Percentiles rank a stretch among this genome's conserved stretches.
These are phyloP conservation scores for Abeoforma whisleri DNA, from an alignment of 78 protist species.

Conservation along the genomic window DNA sequence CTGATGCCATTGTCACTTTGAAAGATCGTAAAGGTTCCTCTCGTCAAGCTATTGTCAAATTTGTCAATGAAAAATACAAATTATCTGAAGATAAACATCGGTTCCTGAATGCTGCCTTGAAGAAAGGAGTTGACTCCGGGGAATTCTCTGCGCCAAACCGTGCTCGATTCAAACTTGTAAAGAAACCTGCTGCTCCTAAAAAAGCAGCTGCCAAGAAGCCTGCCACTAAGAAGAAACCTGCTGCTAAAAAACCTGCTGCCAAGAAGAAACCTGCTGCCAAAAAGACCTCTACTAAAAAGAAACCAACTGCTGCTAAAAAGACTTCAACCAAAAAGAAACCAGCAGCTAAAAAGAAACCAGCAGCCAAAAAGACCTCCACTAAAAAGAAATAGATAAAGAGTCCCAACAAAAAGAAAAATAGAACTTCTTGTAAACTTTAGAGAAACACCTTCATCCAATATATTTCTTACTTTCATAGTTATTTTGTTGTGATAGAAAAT, in stretches of 20 bases:
- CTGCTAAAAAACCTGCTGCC: neutral
- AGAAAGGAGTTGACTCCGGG: neutral
- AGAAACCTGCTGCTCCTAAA: neutral
- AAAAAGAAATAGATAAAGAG: too few species aligned
- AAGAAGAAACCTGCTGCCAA: neutral
- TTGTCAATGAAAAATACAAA: constrained; percentile 18
- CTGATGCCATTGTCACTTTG: constrained; percentile 12
- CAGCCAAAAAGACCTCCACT: neutral
- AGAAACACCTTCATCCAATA: too few species aligned
- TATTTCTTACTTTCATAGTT: too few species aligned
- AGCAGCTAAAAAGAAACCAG: neutral
- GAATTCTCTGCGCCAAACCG: constrained; percentile 13
- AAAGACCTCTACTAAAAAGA: neutral
- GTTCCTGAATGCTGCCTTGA: constrained; percentile 19
- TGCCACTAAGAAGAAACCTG: constrained; percentile 25
- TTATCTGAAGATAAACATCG: neutral
- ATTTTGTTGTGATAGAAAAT: too few species aligned
- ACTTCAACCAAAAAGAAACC: neutral
- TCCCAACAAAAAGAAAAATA: too few species aligned
- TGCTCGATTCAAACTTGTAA: neutral
- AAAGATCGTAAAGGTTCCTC: constrained; percentile 36
- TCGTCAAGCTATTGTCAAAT: constrained; percentile 39
- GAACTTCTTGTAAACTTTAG: too few species aligned
- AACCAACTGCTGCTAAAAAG: neutral
- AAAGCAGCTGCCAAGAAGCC: constrained; percentile 29